Evolutionary conservation across 208 protist species (phyloP).

Genomic region (Naegleria fowleri): DNA sequence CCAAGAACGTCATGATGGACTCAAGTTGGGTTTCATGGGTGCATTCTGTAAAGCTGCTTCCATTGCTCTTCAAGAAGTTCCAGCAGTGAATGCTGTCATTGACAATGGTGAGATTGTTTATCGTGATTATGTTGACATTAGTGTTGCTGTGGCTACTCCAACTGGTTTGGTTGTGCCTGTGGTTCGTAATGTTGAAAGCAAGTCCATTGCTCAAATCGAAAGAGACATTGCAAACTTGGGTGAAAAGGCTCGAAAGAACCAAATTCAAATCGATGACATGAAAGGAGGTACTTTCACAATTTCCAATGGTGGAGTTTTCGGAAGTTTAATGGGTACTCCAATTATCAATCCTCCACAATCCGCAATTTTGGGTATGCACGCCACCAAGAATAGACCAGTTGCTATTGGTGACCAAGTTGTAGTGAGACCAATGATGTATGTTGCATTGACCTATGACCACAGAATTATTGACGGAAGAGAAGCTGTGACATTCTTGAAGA

Average conservation of each 20-base stretch:
- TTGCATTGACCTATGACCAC: slow-evolving; percentile 99
- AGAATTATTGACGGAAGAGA: slow-evolving; percentile 96
- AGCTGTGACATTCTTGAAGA: slow-evolving; percentile 94
- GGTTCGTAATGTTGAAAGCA: slow-evolving; percentile 86
- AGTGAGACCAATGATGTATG: slow-evolving; percentile 95
- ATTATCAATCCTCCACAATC: slow-evolving; percentile 98
- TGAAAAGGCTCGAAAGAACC: slow-evolving; percentile 73
- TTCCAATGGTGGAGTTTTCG: slow-evolving; percentile 97
- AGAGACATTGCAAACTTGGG: slow-evolving; percentile 81
- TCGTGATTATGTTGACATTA: slow-evolving; percentile 95
- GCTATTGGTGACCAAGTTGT: slow-evolving; percentile 79
- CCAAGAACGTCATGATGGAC: slow-evolving; percentile 83
- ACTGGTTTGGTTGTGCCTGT: slow-evolving; percentile 94
- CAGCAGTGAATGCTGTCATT: slow-evolving; percentile 90
- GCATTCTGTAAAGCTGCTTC: slow-evolving; percentile 93
- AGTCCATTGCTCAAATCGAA: slow-evolving; percentile 92
- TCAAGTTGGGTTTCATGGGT: slow-evolving; percentile 98
- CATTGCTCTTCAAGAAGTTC: slow-evolving; percentile 88
- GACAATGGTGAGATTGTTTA: slow-evolving; percentile 89
- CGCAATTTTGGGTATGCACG: slow-evolving; percentile 98
- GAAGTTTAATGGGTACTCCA: slow-evolving; percentile 95
- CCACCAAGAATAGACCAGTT: slow-evolving; percentile 88
- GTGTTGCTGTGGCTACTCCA: slow-evolving; percentile 93
- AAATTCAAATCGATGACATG: slow-evolving; percentile 93
- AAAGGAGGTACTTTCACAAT: slow-evolving; percentile 98